phyloP scores from a whole-genome alignment of 106 monocot genomes.

The Dioscorea dumetorum region DNA sequence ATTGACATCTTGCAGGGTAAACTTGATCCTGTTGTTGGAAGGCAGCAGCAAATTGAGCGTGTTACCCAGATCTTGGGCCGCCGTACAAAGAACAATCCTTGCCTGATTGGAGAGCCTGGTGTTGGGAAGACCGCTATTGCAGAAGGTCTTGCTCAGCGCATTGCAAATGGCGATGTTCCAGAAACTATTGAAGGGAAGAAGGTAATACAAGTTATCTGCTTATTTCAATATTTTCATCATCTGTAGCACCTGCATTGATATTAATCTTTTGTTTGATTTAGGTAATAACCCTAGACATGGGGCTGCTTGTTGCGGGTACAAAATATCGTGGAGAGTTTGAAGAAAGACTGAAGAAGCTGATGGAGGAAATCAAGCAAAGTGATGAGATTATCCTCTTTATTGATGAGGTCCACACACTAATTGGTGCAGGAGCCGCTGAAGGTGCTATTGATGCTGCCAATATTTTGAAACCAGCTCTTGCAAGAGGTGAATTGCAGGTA shows the following conservation, averaged over 20 bases:
- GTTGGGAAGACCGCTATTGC: slow-evolving; percentile 56
- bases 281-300: slow-evolving; percentile 57
- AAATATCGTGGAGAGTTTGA: slow-evolving; percentile 41
- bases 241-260: too few species aligned
- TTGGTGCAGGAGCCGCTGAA: slow-evolving; percentile 37
- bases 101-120: slow-evolving; percentile 54
- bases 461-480: slow-evolving; percentile 50
- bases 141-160: slow-evolving; percentile 38
- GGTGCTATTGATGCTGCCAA: slow-evolving; percentile 19
- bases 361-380: slow-evolving; percentile 52
- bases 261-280: not conserved
- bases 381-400: slow-evolving; percentile 48
- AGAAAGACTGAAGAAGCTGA: slow-evolving; percentile 36
- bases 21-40: slow-evolving; percentile 44
- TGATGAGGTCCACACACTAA: slow-evolving; percentile 52
- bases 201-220: slow-evolving; percentile 1
- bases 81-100: slow-evolving; percentile 47
- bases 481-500: slow-evolving; percentile 53
- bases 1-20: slow-evolving; percentile 22
- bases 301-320: slow-evolving; percentile 50
- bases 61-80: slow-evolving; percentile 50
- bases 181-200: slow-evolving; percentile 58
- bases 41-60: slow-evolving; percentile 44
- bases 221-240: too few species aligned
- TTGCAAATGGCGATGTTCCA: slow-evolving; percentile 41